A percentile compares a stretch with the other conserved stretches of the same genome.
Evolutionary conservation across 805 yeast genomes (phyloP).

Genomic region (Blastobotrys chiropterorum): DNA sequence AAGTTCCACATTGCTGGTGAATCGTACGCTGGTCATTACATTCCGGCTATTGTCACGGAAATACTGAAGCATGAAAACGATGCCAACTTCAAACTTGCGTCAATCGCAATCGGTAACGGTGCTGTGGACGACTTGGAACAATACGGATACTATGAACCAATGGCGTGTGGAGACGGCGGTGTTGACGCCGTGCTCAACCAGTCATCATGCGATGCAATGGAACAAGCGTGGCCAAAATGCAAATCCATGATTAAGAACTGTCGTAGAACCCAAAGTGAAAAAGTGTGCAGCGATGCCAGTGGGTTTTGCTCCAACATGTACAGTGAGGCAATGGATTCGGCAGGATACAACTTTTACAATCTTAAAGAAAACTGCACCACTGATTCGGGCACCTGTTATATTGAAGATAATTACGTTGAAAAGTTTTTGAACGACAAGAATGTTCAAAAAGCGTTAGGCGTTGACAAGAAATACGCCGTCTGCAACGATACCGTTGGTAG

Average conservation of each 20-base stretch:
- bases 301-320: conserved; percentile 43
- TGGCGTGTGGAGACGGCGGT: background rate
- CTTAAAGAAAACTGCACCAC: conserved; percentile 43
- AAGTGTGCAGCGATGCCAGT: conserved; percentile 71
- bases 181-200: no score
- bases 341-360: conserved; percentile 58
- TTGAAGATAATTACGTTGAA: conserved; percentile 63
- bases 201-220: no score
- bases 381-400: conserved; percentile 54
- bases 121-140: background rate
- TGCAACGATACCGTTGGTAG: conserved; percentile 65
- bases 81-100: background rate
- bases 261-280: conserved; percentile 53
- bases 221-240: background rate
- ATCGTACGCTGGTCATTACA: no score
- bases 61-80: conserved; percentile 47
- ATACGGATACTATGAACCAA: background rate
- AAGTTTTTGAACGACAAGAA: conserved; percentile 65
- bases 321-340: conserved; percentile 47
- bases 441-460: conserved; percentile 76
- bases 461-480: conserved; percentile 33
- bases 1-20: conserved; percentile 79
- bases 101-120: background rate
- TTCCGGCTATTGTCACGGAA: conserved; percentile 77
- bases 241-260: conserved; percentile 52